Conservation (phyloP, 306 rosid species). For the Gastrolobium villosum region DNA sequence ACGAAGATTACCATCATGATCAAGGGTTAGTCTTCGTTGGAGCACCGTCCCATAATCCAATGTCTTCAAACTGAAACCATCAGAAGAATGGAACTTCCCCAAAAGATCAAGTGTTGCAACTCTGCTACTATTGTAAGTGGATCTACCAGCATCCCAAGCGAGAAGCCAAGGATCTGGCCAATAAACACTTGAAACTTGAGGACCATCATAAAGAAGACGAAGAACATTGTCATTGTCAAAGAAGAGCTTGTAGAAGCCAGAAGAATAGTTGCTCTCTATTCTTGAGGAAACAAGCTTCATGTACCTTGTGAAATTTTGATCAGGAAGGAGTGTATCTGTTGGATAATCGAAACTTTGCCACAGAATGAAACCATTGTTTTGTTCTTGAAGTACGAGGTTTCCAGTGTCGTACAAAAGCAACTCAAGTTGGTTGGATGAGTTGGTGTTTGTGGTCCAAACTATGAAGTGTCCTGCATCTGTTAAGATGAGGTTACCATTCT, state of each 20-base stretch:
- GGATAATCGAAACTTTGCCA: conserved; percentile 43
- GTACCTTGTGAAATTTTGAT: not conserved
- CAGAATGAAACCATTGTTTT: not conserved
- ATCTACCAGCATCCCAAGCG: not conserved
- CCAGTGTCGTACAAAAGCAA: not conserved
- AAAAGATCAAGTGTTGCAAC: not conserved
- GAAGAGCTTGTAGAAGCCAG: conserved; percentile 27
- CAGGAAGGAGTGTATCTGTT: conserved; percentile 21
- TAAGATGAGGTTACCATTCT: conserved; percentile 16
- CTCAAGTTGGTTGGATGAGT: not conserved
- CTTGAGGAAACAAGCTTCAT: not conserved
- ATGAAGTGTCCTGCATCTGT: not conserved
- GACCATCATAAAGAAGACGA: conserved; percentile 28
- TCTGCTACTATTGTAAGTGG: conserved; percentile 22
- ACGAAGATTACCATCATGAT: conserved; percentile 40
- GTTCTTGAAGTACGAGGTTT: conserved; percentile 27
- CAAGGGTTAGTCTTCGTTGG: conserved; percentile 9
- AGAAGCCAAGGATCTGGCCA: conserved; percentile 38
- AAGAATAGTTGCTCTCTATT: not conserved
- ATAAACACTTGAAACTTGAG: conserved; percentile 6
- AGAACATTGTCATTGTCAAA: conserved; percentile 11
- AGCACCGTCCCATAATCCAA: conserved; percentile 4
- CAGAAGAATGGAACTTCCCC: conserved; percentile 19
- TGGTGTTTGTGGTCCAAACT: conserved; percentile 10
- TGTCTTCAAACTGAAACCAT: not conserved